Conservation (phyloP, 2,329 filamentous ascomycete species). For the Zymoseptoria pseudotritici region DNA sequence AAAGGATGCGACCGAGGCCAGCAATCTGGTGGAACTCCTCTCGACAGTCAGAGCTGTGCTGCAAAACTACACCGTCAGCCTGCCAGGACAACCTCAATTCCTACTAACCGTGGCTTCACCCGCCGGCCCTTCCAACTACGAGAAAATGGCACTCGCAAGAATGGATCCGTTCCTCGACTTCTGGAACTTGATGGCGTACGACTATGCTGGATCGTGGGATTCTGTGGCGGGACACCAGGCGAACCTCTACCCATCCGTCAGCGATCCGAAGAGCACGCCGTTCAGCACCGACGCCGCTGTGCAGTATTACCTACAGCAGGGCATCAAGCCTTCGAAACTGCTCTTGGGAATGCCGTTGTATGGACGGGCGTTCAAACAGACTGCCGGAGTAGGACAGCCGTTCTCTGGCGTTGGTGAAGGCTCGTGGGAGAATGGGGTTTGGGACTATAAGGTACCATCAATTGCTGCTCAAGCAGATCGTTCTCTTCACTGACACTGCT, state of each 20-base stretch:
- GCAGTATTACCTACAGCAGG: slow-evolving; percentile 56
- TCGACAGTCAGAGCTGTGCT: slow-evolving; percentile 31
- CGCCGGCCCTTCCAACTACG: slow-evolving; percentile 37
- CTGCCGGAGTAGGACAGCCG: slow-evolving; percentile 61
- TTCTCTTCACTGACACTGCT: neutral
- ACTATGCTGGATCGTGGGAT: slow-evolving; percentile 72
- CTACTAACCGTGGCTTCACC: slow-evolving; percentile 40
- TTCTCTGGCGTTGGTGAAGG: slow-evolving; percentile 69
- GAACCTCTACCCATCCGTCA: slow-evolving; percentile 59
- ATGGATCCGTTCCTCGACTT: slow-evolving; percentile 41
- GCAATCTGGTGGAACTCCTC: slow-evolving; percentile 35
- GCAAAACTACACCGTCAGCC: slow-evolving; percentile 32
- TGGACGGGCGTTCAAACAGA: slow-evolving; percentile 74
- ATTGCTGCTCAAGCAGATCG: neutral
- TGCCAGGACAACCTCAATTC: slow-evolving; percentile 34
- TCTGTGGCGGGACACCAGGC: slow-evolving; percentile 64
- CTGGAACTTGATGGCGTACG: slow-evolving; percentile 47
- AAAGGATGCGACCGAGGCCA: slow-evolving; percentile 30
- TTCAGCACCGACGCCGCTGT: slow-evolving; percentile 70
- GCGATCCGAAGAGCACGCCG: slow-evolving; percentile 60
- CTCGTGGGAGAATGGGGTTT: slow-evolving; percentile 76
- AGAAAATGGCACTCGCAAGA: slow-evolving; percentile 33
- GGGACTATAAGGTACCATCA: slow-evolving; percentile 65
- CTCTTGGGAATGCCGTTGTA: slow-evolving; percentile 89
- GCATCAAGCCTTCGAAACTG: slow-evolving; percentile 61